Evolutionary conservation across 1,284 basidiomycete species (phyloP).

Genomic region (Sparassis latifolia): DNA sequence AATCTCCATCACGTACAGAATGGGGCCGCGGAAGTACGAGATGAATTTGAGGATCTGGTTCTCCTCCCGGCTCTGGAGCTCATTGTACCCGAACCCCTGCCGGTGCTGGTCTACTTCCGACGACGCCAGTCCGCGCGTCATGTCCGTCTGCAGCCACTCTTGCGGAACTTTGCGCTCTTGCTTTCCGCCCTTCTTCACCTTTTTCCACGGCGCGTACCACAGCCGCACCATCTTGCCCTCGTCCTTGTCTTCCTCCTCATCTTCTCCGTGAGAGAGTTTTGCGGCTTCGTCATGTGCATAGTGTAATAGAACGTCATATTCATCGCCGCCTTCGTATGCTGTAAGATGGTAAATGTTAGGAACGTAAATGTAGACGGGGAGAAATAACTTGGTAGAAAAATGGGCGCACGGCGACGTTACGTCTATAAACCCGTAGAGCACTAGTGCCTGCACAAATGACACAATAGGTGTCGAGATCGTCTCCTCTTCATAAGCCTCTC

Average conservation of each 20-base stretch:
- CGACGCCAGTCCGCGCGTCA: constrained; percentile 1
- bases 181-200: neutral
- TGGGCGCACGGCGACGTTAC: too few relatives aligned
- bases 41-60: constrained; percentile 9
- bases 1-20: constrained; percentile 8
- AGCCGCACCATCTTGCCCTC: constrained; percentile 1
- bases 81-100: constrained; percentile 3
- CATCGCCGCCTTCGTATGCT: constrained; percentile 6
- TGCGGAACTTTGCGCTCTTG: constrained; percentile 4
- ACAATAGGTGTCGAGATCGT: too few relatives aligned
- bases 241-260: constrained; percentile 2
- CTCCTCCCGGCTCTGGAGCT: constrained; percentile 6
- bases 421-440: too few relatives aligned
- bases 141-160: constrained; percentile 9
- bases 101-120: constrained; percentile 4
- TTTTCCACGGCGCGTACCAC: constrained; percentile 8
- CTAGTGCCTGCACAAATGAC: too few relatives aligned
- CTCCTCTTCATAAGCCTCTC: too few relatives aligned
- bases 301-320: constrained; percentile 6
- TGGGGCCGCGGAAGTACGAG: constrained; percentile 9
- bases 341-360: neutral
- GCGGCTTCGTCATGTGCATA: constrained; percentile 7
- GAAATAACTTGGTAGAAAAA: too few relatives aligned
- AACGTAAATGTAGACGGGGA: too few relatives aligned
- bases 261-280: constrained; percentile 1